Evolutionary conservation across 176 grass and related monocot species (phyloP), one percentile per base, ranked within the genome.

Genomic region (Aegilops umbellulata): DNA sequence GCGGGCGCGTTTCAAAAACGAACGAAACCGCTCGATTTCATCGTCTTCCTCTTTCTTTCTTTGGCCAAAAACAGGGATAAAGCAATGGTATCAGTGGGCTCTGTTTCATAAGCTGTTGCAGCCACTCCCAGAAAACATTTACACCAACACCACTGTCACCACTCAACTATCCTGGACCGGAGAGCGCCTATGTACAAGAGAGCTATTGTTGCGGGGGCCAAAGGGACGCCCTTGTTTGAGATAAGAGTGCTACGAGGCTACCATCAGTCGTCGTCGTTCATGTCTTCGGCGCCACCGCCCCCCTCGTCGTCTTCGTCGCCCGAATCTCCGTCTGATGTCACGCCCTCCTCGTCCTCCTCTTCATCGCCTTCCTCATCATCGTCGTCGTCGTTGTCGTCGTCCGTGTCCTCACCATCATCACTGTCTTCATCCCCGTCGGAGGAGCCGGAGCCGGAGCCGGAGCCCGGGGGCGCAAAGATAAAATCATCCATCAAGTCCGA

Each of bases 391-490:
- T n/a, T n/a, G n/a, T 14, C 58, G 35, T 69, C 65, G 24, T 80
- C 53, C 2, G 27, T 49, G 2, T 87, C 83, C 49, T 51, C 73
- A 25, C 65, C 22, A 6, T 44, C 55, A 26, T 67, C 41, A 39
- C 38, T 78, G 31, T 67, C 78, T 8, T 61, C 83, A 4, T 85
- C 79, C 2, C 74, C 38, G 8, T 42, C 72, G 65, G 39, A 79
- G 41, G 41, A 42, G 10, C 41, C 10, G 38, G 72, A 24, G 10
- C 41, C 10, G 38, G 72, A 24, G 26, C 60, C 25, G 13, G 76
- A 82, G 67, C 85, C 86, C 69, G 86, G 8, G 22, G 44, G 47
- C 14, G 14, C 24, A 6, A 86, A 11, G 8, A 44, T 32, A 47
- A 30, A 66, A 31, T 70, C 47, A 12, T 69, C 46, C 8, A 32